Evolutionary conservation across 2,329 filamentous ascomycete species (phyloP), one percentile per base, ranked within the genome.

Genomic region (Alternaria novae-zelandiae): DNA sequence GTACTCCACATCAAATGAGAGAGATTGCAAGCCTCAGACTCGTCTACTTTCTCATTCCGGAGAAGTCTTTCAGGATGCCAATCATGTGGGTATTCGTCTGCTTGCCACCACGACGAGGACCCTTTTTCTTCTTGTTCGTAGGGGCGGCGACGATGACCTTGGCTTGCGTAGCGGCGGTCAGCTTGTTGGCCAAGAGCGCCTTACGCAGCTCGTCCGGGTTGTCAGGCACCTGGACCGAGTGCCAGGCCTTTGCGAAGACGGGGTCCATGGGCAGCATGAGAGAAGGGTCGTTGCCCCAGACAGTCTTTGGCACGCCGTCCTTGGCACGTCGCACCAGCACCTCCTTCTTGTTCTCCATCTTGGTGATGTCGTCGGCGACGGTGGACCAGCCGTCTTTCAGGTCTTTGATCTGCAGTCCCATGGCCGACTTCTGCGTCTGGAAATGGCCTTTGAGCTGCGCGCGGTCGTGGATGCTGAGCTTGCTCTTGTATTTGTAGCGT

Each of bases 371-470:
- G 20, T 90, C 87, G 64, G 94, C 89, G 74, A 93, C 96, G 72
- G 91, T 90, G 23, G 91, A 89, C 96, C 96, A 99, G 67, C 96
- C 96, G 78, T 99, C 96, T 81, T 97, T 97, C 65, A 99, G 87
- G 73, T 97, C 94, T 79, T 93, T 94, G 66, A 98, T 93, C 41
- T 86, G 86, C 58, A 98, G 88, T 12, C 93, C 93, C 68, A 91
- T 89, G 2, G 93, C 92, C 63, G 94, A 94, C 56, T 88, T 89
- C 81, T 94, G 94, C 57, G 86, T 86, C 81, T 97, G 94, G 30
- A 99, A 87, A 76, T 93, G 91, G 59, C 87, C 88, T 58, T 97
- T 88, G 58, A 99, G 87, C 72, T 94, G 89, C 43, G 91, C 89
- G 63, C 90, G 89, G 74, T 89, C 90, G 71, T 89, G 90, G 64